phyloP scores from a whole-genome alignment of 441 rosid species.

The Viola pubescens region DNA sequence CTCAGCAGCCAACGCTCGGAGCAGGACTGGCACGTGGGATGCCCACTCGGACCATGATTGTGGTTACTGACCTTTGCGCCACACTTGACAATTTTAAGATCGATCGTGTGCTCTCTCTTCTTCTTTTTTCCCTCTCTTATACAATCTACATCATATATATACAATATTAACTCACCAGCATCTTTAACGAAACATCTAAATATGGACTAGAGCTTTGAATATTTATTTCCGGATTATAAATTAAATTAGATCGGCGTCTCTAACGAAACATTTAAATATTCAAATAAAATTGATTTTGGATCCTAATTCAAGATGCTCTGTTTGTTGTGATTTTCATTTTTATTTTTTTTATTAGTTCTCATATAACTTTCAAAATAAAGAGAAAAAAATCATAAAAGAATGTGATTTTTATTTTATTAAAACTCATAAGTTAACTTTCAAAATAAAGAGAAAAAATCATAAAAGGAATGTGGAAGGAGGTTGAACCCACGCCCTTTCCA shows the following conservation, averaged over 20 bases:
- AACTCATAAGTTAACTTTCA: background rate
- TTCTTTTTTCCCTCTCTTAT: background rate
- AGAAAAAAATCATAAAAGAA: background rate
- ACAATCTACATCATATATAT: too few species aligned
- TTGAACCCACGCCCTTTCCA: slow-evolving; percentile 98
- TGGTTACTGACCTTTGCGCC: slow-evolving; percentile 19
- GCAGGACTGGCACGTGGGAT: slow-evolving; percentile 44
- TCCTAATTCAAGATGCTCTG: background rate
- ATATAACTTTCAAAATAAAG: background rate
- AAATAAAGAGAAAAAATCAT: background rate
- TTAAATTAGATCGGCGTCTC: too few species aligned
- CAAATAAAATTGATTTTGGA: background rate
- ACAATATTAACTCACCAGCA: too few species aligned
- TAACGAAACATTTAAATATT: too few species aligned
- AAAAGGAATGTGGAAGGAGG: slow-evolving; percentile 54
- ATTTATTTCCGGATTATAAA: too few species aligned
- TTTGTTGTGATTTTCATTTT: background rate
- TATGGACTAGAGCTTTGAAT: too few species aligned
- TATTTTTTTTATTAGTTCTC: background rate
- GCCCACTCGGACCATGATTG: slow-evolving; percentile 30
- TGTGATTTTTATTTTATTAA: too few species aligned
- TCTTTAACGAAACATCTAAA: too few species aligned
- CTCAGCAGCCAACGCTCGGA: slow-evolving; percentile 29
- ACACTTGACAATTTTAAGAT: slow-evolving; percentile 14
- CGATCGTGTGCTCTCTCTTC: background rate